These are phyloP conservation scores for Talaromyces sp. DNA, from an alignment of 2,329 filamentous ascomycete genomes.

Conservation along the genomic window DNA sequence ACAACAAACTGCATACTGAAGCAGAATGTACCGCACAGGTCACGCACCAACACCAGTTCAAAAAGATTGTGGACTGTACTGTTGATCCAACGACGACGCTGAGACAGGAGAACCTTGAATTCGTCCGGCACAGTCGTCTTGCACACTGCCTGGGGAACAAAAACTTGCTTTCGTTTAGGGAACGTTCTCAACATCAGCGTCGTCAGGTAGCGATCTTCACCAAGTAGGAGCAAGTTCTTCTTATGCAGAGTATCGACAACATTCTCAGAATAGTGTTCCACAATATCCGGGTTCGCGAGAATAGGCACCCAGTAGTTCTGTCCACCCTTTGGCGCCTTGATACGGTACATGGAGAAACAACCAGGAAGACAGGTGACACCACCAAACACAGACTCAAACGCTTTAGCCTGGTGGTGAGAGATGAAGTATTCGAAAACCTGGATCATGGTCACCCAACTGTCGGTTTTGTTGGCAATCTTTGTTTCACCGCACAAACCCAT, in stretches of 20 bases:
- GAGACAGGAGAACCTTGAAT: slow-evolving; percentile 88
- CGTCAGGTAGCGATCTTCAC: slow-evolving; percentile 91
- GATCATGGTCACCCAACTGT: slow-evolving; percentile 93
- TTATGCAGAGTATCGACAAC: slow-evolving; percentile 97
- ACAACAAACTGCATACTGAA: slow-evolving; percentile 99
- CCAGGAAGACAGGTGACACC: slow-evolving; percentile 98
- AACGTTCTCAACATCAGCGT: slow-evolving; percentile 98
- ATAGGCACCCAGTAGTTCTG: slow-evolving; percentile 99
- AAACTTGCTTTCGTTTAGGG: slow-evolving; percentile 97
- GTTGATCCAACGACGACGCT: slow-evolving; percentile 98
- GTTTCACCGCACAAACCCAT: slow-evolving; percentile 99
- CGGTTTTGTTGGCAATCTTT: slow-evolving; percentile 97
- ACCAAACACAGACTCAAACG: slow-evolving; percentile 97
- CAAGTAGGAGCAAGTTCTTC: slow-evolving; percentile 88
- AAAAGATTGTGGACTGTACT: slow-evolving; percentile 98
- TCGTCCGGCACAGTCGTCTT: slow-evolving; percentile 94
- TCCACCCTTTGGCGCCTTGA: slow-evolving; percentile 96
- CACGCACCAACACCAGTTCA: slow-evolving; percentile 90
- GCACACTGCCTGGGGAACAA: slow-evolving; percentile 96
- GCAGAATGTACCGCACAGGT: slow-evolving; percentile 97
- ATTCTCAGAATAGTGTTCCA: slow-evolving; percentile 99
- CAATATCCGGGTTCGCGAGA: slow-evolving; percentile 94
- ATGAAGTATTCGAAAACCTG: slow-evolving; percentile 98
- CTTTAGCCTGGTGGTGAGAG: slow-evolving; percentile 93
- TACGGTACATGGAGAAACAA: slow-evolving; percentile 99